Percentiles rank a stretch among this genome's conserved stretches.
These are phyloP conservation scores for Fusarium setosum DNA, from an alignment of 2,329 filamentous ascomycete genomes.

Conservation along the genomic window DNA sequence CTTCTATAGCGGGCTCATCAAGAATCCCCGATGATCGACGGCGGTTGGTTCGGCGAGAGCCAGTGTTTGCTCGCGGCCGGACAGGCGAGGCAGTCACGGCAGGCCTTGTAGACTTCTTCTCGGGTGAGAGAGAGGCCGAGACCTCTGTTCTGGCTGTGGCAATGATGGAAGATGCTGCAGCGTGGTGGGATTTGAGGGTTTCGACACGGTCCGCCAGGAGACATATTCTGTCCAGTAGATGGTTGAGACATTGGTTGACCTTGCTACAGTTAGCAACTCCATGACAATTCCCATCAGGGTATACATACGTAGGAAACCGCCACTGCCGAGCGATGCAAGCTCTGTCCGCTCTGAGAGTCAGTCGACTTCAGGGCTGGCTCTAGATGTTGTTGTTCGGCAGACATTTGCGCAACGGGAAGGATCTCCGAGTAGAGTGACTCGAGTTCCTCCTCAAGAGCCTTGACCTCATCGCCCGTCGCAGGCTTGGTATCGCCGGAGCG, in stretches of 20 bases:
- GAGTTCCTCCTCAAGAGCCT: slow-evolving; percentile 70
- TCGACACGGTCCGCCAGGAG: slow-evolving; percentile 56
- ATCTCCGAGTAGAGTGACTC: slow-evolving; percentile 78
- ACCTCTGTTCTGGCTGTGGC: slow-evolving; percentile 59
- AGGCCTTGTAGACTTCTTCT: slow-evolving; percentile 36
- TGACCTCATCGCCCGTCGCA: slow-evolving; percentile 54
- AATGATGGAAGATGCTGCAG: slow-evolving; percentile 52
- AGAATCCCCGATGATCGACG: slow-evolving; percentile 52
- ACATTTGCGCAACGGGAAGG: slow-evolving; percentile 76
- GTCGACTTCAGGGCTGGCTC: slow-evolving; percentile 66
- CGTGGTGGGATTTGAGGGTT: slow-evolving; percentile 59
- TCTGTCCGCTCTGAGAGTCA: slow-evolving; percentile 56
- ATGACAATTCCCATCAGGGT: fast-evolving
- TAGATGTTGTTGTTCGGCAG: slow-evolving; percentile 74
- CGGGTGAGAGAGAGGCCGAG: slow-evolving; percentile 36
- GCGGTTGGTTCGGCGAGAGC: slow-evolving; percentile 28
- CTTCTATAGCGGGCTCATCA: slow-evolving; percentile 56
- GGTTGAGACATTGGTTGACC: slow-evolving; percentile 64
- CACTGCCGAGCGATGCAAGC: slow-evolving; percentile 56
- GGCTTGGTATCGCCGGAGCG: slow-evolving; percentile 41
- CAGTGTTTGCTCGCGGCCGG: slow-evolving; percentile 47
- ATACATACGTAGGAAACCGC: slow-evolving; percentile 63
- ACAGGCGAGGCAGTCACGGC: slow-evolving; percentile 49
- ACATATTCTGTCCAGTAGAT: slow-evolving; percentile 60
- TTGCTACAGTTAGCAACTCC: slow-evolving; percentile 46